Evolutionary conservation across 129 eudicot species (phyloP), one percentile per base, ranked within the genome.

Genomic region (Ambrosia artemisiifolia): DNA sequence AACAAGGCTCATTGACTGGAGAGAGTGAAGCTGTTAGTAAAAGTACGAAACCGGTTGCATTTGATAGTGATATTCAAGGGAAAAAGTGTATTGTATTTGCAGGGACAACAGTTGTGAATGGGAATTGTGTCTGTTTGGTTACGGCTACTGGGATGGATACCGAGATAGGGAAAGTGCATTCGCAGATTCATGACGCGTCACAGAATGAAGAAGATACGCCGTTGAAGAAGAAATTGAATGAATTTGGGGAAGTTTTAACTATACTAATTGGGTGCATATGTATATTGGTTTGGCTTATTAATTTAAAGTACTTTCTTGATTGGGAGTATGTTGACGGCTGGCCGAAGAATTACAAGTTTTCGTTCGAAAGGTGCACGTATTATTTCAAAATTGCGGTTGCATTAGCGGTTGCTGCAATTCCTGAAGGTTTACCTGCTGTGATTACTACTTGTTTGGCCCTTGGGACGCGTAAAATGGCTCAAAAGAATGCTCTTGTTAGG

Each of bases 381-480:
- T 92, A 92, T 70, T 92, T 92, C 20, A 89, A 88, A 66, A 92
- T 92, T 12, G 96, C 96, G 1, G 90, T 92, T 7, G 97, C 97
- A 35, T 83, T 92, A 63, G 97, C 97, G 12, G 97, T 92, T 59
- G 97, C 96, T 78, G 96, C 97, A 4, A 92, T 92, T 57, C 97
- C 97, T 7, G 97, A 92, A 75, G 97, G 97, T 66, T 71, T 92
- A n/a, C 97, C 97, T 11, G 97, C 97, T 65, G 97, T 92, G 33
- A 92, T 92, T 30, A 92, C 97, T 13, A 92, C 97, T 10, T 92
- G 96, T 55, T 81, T 92, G 70, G 97, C 97, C 14, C 91, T 92
- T 20, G 97, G 96, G 19, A 92, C 97, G 20, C 86, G 94, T 14
- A 92, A 88, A 67, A 92, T 92, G 97, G 97, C 96, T 17, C 94